phyloP scores from a whole-genome alignment of 164 flowering plant genomes.

The Stephania japonica region DNA sequence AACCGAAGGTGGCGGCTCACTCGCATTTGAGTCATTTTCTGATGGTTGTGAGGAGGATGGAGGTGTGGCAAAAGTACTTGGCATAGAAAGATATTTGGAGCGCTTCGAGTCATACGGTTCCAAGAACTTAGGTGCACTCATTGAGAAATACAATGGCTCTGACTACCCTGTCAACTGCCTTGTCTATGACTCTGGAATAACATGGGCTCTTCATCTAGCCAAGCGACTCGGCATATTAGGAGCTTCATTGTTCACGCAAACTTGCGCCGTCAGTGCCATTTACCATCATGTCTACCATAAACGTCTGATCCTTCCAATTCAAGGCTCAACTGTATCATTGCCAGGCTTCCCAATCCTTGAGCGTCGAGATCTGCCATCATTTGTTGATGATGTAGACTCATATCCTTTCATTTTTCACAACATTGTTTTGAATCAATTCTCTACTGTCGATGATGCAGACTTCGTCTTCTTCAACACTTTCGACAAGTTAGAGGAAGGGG shows the following conservation, averaged over 20 bases:
- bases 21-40: constrained; percentile 4
- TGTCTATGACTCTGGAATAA: constrained; percentile 6
- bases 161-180: constrained; percentile 4
- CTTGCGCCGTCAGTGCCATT: constrained; percentile 12
- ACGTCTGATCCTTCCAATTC: constrained; percentile 2
- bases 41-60: constrained; percentile 9
- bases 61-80: not conserved
- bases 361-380: constrained; percentile 24
- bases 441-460: constrained; percentile 22
- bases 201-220: constrained; percentile 15
- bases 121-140: not conserved
- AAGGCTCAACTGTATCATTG: constrained; percentile 5
- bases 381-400: not conserved
- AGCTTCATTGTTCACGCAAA: constrained; percentile 18
- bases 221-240: constrained; percentile 1
- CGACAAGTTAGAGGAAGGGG: constrained; percentile 31
- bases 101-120: not conserved
- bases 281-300: constrained; percentile 12
- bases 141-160: not conserved
- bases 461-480: constrained; percentile 31
- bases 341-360: constrained; percentile 24
- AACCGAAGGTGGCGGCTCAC: not conserved
- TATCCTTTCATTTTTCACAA: constrained; percentile 10
- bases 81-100: not conserved
- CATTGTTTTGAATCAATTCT: constrained; percentile 15